Conservation (phyloP, 306 rosid species). For the Hylodesmum podocarpum region DNA sequence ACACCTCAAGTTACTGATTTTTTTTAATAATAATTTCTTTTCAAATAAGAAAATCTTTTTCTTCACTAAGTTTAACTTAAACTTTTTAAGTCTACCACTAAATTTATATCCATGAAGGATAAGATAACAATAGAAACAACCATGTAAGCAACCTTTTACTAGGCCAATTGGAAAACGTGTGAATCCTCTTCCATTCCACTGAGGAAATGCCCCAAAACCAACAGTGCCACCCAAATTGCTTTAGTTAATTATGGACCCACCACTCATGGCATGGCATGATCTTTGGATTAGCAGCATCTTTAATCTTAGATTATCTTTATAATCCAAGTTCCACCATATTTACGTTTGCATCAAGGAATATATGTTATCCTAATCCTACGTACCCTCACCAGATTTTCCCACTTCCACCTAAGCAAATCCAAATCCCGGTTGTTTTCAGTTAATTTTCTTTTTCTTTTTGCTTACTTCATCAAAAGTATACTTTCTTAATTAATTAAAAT, state of each 20-base stretch:
- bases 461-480: slow-evolving; percentile 18
- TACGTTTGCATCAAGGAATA: neutral
- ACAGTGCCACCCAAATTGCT: neutral
- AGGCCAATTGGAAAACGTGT: neutral
- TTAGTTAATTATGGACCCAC: neutral
- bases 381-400: neutral
- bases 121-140: neutral
- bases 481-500: neutral
- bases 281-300: neutral
- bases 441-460: neutral
- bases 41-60: too few relatives aligned
- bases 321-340: neutral
- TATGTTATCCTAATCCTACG: slow-evolving; percentile 15
- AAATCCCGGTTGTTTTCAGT: neutral
- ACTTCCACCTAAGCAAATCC: slow-evolving; percentile 16
- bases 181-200: neutral
- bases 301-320: neutral
- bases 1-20: too few relatives aligned
- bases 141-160: neutral
- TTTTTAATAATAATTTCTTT: too few relatives aligned
- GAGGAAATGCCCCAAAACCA: neutral
- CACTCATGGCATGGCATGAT: neutral
- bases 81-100: too few relatives aligned
- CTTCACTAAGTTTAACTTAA: too few relatives aligned
- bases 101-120: neutral